phyloP scores from a whole-genome alignment of 75 land plant genomes.

The Sequoiadendron giganteum region DNA sequence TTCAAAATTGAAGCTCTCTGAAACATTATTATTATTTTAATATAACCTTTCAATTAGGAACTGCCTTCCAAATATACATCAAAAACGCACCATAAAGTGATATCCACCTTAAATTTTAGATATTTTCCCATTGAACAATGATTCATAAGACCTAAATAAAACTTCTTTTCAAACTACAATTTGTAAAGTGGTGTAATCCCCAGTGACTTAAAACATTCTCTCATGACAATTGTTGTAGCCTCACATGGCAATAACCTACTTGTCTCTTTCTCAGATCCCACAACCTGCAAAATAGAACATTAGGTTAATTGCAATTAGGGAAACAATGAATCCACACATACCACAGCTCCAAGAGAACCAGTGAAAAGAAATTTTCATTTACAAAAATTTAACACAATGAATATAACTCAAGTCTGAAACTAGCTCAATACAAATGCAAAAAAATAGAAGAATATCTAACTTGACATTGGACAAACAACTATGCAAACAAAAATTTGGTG shows the following conservation, averaged over 20 bases:
- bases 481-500: neutral
- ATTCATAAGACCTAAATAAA: neutral
- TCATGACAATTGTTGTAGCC: slow-evolving; percentile 86
- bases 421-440: neutral
- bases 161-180: slow-evolving; percentile 27
- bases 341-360: neutral
- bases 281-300: slow-evolving; percentile 46
- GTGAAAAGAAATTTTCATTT: neutral
- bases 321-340: neutral
- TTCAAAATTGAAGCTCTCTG: neutral
- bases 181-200: slow-evolving; percentile 87
- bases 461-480: neutral
- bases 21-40: neutral
- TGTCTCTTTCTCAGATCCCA: slow-evolving; percentile 80
- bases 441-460: neutral
- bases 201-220: slow-evolving; percentile 78
- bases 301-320: neutral
- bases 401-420: neutral
- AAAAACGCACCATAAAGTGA: neutral
- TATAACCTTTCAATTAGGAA: neutral
- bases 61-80: neutral
- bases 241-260: slow-evolving; percentile 76
- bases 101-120: neutral
- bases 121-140: neutral
- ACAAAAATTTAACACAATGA: neutral